Evolutionary conservation across 805 yeast species (phyloP).

Genomic region (Candida easanensis): DNA sequence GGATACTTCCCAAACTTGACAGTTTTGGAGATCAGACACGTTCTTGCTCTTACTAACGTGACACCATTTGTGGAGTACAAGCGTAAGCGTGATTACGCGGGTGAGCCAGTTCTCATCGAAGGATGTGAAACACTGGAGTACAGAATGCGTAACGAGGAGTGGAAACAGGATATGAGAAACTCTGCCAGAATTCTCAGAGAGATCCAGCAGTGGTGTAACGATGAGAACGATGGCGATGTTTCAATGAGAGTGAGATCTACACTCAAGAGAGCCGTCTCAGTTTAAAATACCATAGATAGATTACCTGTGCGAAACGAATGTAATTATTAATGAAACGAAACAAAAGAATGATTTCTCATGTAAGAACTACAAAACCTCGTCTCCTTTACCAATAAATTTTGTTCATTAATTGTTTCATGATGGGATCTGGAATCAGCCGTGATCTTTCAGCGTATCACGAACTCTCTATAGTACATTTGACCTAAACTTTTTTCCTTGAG

Average conservation of each 20-base stretch:
- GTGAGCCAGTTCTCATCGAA: constrained; percentile 55
- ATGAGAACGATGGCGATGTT: constrained; percentile 39
- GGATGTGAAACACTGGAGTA: constrained; percentile 70
- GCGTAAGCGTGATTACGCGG: constrained; percentile 32
- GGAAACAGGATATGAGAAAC: constrained; percentile 51
- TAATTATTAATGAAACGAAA: background rate
- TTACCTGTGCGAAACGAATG: background rate
- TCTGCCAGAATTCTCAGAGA: constrained; percentile 61
- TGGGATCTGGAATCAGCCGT: background rate
- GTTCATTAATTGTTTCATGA: constrained; percentile 1
- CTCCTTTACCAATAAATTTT: background rate
- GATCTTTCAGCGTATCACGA: background rate
- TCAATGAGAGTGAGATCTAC: background rate
- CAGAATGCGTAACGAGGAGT: constrained; percentile 59
- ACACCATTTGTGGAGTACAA: constrained; percentile 68
- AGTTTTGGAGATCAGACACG: constrained; percentile 75
- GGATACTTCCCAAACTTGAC: constrained; percentile 56
- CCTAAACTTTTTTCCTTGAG: background rate
- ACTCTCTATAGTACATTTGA: background rate
- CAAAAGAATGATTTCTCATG: background rate
- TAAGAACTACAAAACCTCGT: too few species aligned
- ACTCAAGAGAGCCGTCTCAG: background rate
- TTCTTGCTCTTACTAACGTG: constrained; percentile 54
- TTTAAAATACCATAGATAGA: background rate
- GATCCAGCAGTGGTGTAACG: constrained; percentile 61